phyloP scores from a whole-genome alignment of 768 basidiomycete genomes.

The Boletus patriciae region DNA sequence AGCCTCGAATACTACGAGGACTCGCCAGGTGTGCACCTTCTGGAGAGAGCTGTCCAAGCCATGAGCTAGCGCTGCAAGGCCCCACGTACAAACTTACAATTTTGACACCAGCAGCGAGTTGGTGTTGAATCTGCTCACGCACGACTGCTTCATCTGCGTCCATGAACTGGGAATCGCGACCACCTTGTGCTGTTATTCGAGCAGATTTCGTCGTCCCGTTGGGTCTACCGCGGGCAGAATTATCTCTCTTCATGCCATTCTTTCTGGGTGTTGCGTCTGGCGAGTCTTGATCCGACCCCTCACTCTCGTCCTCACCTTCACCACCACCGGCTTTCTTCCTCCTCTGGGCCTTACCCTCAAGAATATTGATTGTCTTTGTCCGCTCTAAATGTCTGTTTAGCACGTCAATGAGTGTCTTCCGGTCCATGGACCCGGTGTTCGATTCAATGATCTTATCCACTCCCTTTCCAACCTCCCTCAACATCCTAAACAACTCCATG shows the following conservation, averaged over 20 bases:
- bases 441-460: conserved; percentile 73
- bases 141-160: conserved; percentile 85
- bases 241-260: conserved; percentile 42
- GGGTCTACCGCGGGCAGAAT: conserved; percentile 34
- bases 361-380: conserved; percentile 76
- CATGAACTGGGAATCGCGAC: conserved; percentile 80
- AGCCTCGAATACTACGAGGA: conserved; percentile 67
- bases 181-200: conserved; percentile 43
- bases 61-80: conserved; percentile 14
- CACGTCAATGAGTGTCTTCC: conserved; percentile 75
- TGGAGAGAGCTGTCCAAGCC: conserved; percentile 54
- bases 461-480: conserved; percentile 79
- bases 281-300: conserved; percentile 49
- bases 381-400: conserved; percentile 83
- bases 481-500: conserved; percentile 90
- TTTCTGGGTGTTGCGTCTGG: conserved; percentile 59
- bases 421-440: conserved; percentile 63
- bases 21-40: conserved; percentile 59
- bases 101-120: conserved; percentile 70
- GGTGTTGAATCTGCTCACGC: conserved; percentile 84
- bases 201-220: conserved; percentile 29
- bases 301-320: conserved; percentile 35
- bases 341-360: conserved; percentile 65
- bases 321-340: conserved; percentile 31
- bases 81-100: conserved; percentile 47